These are phyloP conservation scores for Rutstroemia sp. DNA, from an alignment of 2,329 filamentous ascomycete genomes.

Conservation along the genomic window DNA sequence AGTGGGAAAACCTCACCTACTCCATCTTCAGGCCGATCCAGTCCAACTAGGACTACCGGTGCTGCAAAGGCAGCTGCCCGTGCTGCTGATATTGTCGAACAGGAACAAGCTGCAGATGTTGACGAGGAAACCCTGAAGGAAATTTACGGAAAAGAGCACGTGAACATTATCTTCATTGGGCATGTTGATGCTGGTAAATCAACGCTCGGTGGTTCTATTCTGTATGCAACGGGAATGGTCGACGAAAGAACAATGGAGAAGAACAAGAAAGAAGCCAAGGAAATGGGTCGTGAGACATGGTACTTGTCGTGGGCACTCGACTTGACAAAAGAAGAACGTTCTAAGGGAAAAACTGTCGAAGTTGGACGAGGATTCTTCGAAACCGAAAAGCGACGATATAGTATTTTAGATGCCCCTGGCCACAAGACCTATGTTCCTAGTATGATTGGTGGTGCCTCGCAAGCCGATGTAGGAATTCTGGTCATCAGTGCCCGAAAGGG, in stretches of 20 bases:
- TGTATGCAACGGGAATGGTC: slow-evolving; percentile 97
- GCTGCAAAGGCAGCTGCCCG: slow-evolving; percentile 49
- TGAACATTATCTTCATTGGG: slow-evolving; percentile 97
- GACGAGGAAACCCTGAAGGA: slow-evolving; percentile 83
- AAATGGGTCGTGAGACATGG: slow-evolving; percentile 94
- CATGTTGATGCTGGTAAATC: slow-evolving; percentile 99
- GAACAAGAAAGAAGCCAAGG: slow-evolving; percentile 94
- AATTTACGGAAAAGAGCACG: slow-evolving; percentile 86
- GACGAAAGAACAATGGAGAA: slow-evolving; percentile 98
- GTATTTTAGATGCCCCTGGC: slow-evolving; percentile 90
- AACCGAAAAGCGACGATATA: slow-evolving; percentile 92
- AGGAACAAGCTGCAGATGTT: slow-evolving; percentile 62
- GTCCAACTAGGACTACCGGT: slow-evolving; percentile 56
- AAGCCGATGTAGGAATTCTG: slow-evolving; percentile 88
- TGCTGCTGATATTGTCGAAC: slow-evolving; percentile 75
- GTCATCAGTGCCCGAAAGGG: slow-evolving; percentile 96
- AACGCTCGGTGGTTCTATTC: slow-evolving; percentile 85
- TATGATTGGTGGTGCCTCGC: slow-evolving; percentile 95
- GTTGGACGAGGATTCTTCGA: slow-evolving; percentile 95
- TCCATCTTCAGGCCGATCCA: slow-evolving; percentile 77
- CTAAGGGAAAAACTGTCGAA: slow-evolving; percentile 97
- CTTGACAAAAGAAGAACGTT: slow-evolving; percentile 90
- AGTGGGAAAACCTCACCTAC: slow-evolving; percentile 73
- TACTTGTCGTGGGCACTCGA: slow-evolving; percentile 98
- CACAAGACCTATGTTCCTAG: slow-evolving; percentile 97